Evolutionary conservation across 2,329 filamentous ascomycete genomes (phyloP).

Genomic region (Aspergillus intermedius): DNA sequence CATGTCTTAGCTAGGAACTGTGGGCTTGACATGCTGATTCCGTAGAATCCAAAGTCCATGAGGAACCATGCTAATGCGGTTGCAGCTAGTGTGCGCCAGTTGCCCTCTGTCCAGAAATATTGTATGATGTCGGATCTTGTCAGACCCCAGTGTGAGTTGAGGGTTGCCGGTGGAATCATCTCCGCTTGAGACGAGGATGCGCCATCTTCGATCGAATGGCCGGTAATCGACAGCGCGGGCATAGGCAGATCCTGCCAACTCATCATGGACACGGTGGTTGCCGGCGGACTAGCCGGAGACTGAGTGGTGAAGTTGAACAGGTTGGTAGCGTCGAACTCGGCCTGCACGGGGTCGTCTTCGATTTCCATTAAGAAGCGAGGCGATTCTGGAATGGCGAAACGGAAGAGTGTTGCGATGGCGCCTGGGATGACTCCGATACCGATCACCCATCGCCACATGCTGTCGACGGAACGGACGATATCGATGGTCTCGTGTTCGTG

Average conservation of each 20-base stretch:
- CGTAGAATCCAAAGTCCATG: constrained; percentile 54
- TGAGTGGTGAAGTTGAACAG: constrained; percentile 43
- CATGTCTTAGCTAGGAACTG: constrained; percentile 38
- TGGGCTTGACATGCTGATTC: constrained; percentile 44
- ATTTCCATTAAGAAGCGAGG: constrained; percentile 61
- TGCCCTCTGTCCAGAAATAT: constrained; percentile 39
- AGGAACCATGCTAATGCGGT: constrained; percentile 50
- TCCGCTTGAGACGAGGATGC: constrained; percentile 17
- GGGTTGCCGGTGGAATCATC: constrained; percentile 28
- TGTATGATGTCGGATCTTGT: constrained; percentile 33
- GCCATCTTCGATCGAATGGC: constrained; percentile 17
- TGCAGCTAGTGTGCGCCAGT: constrained; percentile 38
- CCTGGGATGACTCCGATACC: constrained; percentile 60
- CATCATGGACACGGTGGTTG: constrained; percentile 4
- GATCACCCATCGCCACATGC: constrained; percentile 61
- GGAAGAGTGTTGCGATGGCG: constrained; percentile 58
- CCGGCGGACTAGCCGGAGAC: constrained; percentile 5
- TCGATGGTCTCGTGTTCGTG: constrained; percentile 20
- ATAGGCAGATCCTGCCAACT: constrained; percentile 17
- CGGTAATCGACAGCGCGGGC: constrained; percentile 20
- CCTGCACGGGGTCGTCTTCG: constrained; percentile 54
- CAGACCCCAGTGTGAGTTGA: constrained; percentile 38
- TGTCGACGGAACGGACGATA: constrained; percentile 44
- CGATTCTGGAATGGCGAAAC: constrained; percentile 61
- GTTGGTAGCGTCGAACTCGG: constrained; percentile 54